Evolutionary conservation across 805 yeast genomes (phyloP), one percentile per base, ranked within the genome.

Genomic region (Cyberlindnera meyerae): DNA sequence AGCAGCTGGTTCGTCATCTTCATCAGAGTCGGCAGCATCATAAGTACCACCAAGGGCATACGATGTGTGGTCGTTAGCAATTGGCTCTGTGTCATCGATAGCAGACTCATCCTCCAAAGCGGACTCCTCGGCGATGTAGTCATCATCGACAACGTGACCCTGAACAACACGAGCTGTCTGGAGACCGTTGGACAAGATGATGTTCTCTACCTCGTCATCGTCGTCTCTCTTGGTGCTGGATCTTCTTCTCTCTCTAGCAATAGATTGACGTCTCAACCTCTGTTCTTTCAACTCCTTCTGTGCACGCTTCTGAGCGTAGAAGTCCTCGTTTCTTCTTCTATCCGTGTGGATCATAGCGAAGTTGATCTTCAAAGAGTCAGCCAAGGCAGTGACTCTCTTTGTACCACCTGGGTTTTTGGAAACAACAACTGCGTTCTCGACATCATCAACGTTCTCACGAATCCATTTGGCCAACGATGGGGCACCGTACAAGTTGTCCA

Each of bases 341-440:
- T 93, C 99, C 15, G 98, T 93, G 60, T 93, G 97, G 49, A 94
- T 90, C 97, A 93, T 90, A 42, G 98, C 99, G 58, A 93, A 93
- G 61, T 93, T 88, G 49, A 93, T 85, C 64, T 90, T 90, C 52
- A 93, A 71, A 26, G 94, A 79, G 65, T 94, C 98, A n/a, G 98
- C 98, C 52, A 93, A 70, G 2, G 97, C 89, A 14, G 99, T 93
- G 36, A 93, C 99, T 49, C 98, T 76, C 61, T 93, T 93, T 15
- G 99, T 89, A 39, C 98, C 98, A 45, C 98, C 99, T 15, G 99
- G 97, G 63, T 93, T 93, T 60, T 93, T 93, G n/a, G 97, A 88
- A 11, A 93, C 98, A 37, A 93, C 95, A 18, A 94, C 98, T 2
- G 96, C 90, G 43, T 81, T 79, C 51, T 77, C 70, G 70, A 85